These are phyloP conservation scores for Crithidia fasciculata DNA, from an alignment of 208 protist species.

Conservation along the genomic window DNA sequence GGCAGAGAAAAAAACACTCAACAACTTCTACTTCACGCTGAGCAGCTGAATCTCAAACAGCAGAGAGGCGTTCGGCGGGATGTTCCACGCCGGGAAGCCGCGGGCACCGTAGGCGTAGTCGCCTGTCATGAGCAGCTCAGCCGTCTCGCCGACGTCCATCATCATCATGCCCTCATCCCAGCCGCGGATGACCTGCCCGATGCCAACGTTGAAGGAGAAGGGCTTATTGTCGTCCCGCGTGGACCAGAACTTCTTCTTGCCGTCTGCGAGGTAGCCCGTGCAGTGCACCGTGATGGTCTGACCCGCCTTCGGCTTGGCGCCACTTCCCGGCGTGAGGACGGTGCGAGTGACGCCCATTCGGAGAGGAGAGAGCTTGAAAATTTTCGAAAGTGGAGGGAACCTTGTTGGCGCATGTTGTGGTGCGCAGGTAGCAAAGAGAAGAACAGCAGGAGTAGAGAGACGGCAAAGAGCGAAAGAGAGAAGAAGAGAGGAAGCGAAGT, in stretches of 20 bases:
- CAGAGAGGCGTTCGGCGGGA: constrained; percentile 76
- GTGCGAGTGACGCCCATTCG: constrained; percentile 79
- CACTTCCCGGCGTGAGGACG: constrained; percentile 70
- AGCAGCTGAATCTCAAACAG: constrained; percentile 93
- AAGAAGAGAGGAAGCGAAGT: no score
- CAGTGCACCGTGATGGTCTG: constrained; percentile 89
- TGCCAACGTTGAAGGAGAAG: constrained; percentile 92
- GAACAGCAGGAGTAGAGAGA: not conserved
- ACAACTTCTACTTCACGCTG: constrained; percentile 43
- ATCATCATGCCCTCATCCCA: constrained; percentile 95
- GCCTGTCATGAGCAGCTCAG: constrained; percentile 78
- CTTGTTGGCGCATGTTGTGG: not conserved
- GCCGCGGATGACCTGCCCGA: constrained; percentile 94
- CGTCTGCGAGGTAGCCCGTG: constrained; percentile 87
- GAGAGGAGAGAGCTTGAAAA: constrained; percentile 28
- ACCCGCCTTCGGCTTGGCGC: constrained; percentile 58
- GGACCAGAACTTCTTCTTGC: constrained; percentile 91
- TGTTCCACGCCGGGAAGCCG: constrained; percentile 91
- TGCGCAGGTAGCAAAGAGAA: constrained; percentile 1
- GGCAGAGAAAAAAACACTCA: not conserved
- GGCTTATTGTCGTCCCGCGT: constrained; percentile 84
- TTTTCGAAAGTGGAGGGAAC: constrained; percentile 12
- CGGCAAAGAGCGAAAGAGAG: no score
- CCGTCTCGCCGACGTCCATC: constrained; percentile 85
- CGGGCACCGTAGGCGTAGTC: constrained; percentile 88